These are phyloP conservation scores for Barnettozyma vustinii DNA, from an alignment of 805 yeast species.

Conservation along the genomic window DNA sequence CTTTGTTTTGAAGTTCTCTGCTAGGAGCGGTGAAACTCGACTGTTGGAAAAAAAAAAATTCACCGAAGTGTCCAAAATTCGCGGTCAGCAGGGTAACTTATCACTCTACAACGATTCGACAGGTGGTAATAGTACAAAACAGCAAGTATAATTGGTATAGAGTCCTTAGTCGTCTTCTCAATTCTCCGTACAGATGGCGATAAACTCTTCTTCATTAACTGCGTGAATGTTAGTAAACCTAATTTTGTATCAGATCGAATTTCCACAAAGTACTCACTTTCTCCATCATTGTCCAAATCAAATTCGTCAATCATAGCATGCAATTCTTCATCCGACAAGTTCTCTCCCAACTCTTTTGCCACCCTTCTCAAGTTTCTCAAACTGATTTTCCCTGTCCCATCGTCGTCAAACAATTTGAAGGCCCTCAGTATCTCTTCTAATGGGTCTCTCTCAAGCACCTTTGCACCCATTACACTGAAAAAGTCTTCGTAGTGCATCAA, in stretches of 20 bases:
- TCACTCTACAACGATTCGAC: background rate
- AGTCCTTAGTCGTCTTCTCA: conserved; percentile 16
- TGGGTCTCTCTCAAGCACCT: conserved; percentile 86
- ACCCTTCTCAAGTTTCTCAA: conserved; percentile 80
- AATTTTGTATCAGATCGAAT: background rate
- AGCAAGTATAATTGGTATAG: background rate
- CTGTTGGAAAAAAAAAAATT: background rate
- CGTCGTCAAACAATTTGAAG: conserved; percentile 83
- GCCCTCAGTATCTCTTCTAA: conserved; percentile 88
- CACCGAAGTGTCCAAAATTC: background rate
- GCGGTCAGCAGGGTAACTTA: background rate
- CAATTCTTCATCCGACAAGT: conserved; percentile 84
- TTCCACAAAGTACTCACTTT: conserved; percentile 30
- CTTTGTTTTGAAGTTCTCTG: background rate
- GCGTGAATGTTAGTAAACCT: conserved; percentile 1
- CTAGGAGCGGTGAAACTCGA: background rate
- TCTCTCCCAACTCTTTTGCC: conserved; percentile 90
- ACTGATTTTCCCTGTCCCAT: conserved; percentile 78
- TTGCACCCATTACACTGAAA: conserved; percentile 66
- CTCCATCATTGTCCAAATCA: conserved; percentile 95
- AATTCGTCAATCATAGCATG: conserved; percentile 97
- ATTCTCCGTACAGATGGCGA: conserved; percentile 77
- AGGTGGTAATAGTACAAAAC: background rate
- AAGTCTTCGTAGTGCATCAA: conserved; percentile 79
- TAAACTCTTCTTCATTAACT: conserved; percentile 81